A percentile compares a stretch with the other conserved stretches of the same genome.
phyloP scores from a whole-genome alignment of 2,329 filamentous ascomycete genomes.

The Epichloe sylvatica region DNA sequence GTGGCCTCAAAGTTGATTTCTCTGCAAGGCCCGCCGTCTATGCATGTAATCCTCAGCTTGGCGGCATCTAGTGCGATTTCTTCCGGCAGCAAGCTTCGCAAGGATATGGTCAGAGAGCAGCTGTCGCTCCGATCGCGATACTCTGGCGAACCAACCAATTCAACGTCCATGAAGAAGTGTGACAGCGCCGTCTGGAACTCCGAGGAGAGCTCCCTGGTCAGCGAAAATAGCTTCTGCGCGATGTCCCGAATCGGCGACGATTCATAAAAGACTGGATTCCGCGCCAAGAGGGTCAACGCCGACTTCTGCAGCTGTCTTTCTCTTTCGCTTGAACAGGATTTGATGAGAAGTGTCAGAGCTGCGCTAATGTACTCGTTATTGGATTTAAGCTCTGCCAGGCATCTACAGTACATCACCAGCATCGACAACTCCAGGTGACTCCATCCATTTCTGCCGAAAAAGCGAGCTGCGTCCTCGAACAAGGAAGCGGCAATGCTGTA shows the following conservation, averaged over 20 bases:
- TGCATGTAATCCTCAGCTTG: conserved; percentile 47
- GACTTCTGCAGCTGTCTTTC: conserved; percentile 29
- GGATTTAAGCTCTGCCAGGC: conserved; percentile 61
- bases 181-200: conserved; percentile 55
- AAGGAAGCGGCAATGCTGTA: conserved; percentile 60
- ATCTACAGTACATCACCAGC: conserved; percentile 73
- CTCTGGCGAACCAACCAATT: conserved; percentile 51
- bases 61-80: conserved; percentile 51
- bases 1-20: conserved; percentile 34
- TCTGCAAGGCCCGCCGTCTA: conserved; percentile 39
- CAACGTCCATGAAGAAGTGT: conserved; percentile 59
- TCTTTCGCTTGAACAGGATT: conserved; percentile 43
- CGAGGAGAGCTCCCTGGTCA: conserved; percentile 32
- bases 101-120: conserved; percentile 53
- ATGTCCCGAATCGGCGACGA: conserved; percentile 31
- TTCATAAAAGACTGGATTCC: conserved; percentile 12
- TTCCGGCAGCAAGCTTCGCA: conserved; percentile 61
- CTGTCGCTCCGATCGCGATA: conserved; percentile 63
- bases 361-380: conserved; percentile 69
- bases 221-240: conserved; percentile 31
- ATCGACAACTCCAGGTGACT: conserved; percentile 66
- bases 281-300: conserved; percentile 9
- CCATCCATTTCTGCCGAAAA: conserved; percentile 70
- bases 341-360: conserved; percentile 59
- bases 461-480: conserved; percentile 64